phyloP scores from a whole-genome alignment of 2,329 filamentous ascomycete species.

The Apiospora arundinis region DNA sequence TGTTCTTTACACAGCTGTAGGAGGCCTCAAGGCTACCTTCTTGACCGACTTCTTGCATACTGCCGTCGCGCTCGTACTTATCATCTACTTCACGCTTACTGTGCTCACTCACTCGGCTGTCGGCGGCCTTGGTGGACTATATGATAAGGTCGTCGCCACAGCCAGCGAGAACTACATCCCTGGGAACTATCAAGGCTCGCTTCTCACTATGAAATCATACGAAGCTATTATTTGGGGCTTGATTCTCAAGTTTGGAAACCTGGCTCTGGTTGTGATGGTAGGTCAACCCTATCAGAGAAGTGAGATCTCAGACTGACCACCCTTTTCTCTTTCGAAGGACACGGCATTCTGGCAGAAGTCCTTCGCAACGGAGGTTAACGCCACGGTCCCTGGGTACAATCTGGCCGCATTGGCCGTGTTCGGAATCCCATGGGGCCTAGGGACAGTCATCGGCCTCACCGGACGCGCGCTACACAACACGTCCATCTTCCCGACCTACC shows the following conservation, averaged over 20 bases:
- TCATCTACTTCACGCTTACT: slow-evolving; percentile 54
- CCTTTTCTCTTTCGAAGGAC: too few relatives aligned
- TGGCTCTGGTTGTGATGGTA: slow-evolving; percentile 55
- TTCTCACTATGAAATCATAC: slow-evolving; percentile 55
- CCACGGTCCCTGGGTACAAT: slow-evolving; percentile 54
- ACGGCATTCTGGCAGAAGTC: slow-evolving; percentile 61
- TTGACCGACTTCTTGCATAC: slow-evolving; percentile 57
- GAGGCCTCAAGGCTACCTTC: slow-evolving; percentile 56
- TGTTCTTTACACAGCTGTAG: slow-evolving; percentile 54
- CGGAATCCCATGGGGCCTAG: slow-evolving; percentile 53
- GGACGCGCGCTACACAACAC: slow-evolving; percentile 53
- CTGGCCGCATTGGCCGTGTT: slow-evolving; percentile 52
- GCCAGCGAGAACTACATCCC: slow-evolving; percentile 48
- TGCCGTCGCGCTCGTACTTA: slow-evolving; percentile 51
- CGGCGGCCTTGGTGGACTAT: slow-evolving; percentile 50
- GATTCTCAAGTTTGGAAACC: slow-evolving; percentile 55
- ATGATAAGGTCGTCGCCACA: slow-evolving; percentile 52
- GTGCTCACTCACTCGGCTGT: slow-evolving; percentile 50
- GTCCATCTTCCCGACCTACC: slow-evolving; percentile 52
- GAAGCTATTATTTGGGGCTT: slow-evolving; percentile 50
- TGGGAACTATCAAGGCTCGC: slow-evolving; percentile 53
- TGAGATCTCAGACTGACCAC: not conserved
- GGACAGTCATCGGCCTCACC: slow-evolving; percentile 52
- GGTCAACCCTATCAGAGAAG: slow-evolving; percentile 27
- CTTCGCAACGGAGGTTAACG: slow-evolving; percentile 53